phyloP scores from a whole-genome alignment of 2,329 filamentous ascomycete species.

The Sarocladium oryzae region DNA sequence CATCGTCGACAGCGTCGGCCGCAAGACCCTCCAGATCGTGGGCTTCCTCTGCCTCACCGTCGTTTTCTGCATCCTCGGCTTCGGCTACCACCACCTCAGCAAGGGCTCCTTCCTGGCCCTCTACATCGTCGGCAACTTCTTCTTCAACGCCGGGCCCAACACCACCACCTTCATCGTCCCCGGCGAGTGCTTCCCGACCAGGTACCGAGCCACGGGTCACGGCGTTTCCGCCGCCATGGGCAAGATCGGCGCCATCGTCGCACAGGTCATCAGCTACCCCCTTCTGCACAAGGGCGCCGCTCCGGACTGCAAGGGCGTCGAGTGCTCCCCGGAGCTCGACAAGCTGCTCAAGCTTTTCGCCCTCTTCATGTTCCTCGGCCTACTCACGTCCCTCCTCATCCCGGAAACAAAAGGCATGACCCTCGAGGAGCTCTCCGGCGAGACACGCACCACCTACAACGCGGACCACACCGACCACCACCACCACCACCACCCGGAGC shows the following conservation, averaged over 20 bases:
- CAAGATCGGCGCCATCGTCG: constrained; percentile 62
- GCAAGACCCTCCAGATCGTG: constrained; percentile 66
- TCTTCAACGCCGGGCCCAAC: constrained; percentile 62
- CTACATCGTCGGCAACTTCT: constrained; percentile 59
- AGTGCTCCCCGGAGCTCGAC: constrained; percentile 56
- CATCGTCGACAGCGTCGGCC: constrained; percentile 67
- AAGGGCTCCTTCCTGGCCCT: constrained; percentile 48
- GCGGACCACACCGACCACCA: constrained; percentile 43
- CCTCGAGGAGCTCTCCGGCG: constrained; percentile 63
- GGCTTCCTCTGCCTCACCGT: constrained; percentile 57
- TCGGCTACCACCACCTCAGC: constrained; percentile 44
- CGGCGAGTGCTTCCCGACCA: constrained; percentile 58
- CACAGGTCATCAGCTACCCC: constrained; percentile 59
- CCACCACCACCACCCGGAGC: too few relatives aligned
- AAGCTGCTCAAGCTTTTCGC: constrained; percentile 73
- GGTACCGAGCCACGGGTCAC: constrained; percentile 56
- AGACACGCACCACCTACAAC: constrained; percentile 54
- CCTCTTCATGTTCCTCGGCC: constrained; percentile 71
- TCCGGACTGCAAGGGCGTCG: constrained; percentile 39
- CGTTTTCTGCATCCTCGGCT: constrained; percentile 57
- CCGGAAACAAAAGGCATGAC: constrained; percentile 72
- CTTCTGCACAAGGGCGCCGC: constrained; percentile 51
- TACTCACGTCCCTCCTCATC: constrained; percentile 62
- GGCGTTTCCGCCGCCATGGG: constrained; percentile 60
- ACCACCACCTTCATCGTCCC: constrained; percentile 61